Percentiles rank a stretch among this genome's conserved stretches.
phyloP scores from a whole-genome alignment of 768 basidiomycete genomes.

The Agrocybe praecox region DNA sequence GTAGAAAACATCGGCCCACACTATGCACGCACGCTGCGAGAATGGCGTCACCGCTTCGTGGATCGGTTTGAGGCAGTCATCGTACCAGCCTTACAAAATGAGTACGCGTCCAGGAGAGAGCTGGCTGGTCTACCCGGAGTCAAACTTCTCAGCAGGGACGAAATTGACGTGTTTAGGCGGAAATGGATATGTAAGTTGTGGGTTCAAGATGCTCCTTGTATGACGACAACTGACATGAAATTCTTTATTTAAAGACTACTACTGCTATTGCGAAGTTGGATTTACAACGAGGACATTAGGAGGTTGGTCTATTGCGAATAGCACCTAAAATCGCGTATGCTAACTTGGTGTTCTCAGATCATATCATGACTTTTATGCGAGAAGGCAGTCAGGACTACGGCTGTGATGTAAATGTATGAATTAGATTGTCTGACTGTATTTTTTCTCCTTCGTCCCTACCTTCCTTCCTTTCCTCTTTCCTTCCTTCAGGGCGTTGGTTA shows the following conservation, averaged over 20 bases:
- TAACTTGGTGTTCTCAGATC: slow-evolving; percentile 39
- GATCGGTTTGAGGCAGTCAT: slow-evolving; percentile 59
- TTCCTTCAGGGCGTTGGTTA: no score
- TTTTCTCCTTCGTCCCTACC: no score
- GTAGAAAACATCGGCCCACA: slow-evolving; percentile 75
- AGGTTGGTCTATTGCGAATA: slow-evolving; percentile 40
- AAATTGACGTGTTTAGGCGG: slow-evolving; percentile 73
- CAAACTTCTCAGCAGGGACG: slow-evolving; percentile 38
- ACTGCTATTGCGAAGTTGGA: slow-evolving; percentile 75
- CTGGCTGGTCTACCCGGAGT: slow-evolving; percentile 6
- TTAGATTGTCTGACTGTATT: no score
- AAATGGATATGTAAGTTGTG: slow-evolving; percentile 68
- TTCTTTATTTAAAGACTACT: slow-evolving; percentile 28
- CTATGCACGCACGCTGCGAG: slow-evolving; percentile 78
- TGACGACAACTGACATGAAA: no score
- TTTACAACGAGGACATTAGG: slow-evolving; percentile 68
- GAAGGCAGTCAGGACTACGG: slow-evolving; percentile 66
- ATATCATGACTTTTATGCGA: slow-evolving; percentile 65
- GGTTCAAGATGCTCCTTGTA: slow-evolving; percentile 11
- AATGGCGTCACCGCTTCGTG: slow-evolving; percentile 71
- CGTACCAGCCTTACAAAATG: slow-evolving; percentile 56
- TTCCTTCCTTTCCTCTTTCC: no score
- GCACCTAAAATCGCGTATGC: neutral
- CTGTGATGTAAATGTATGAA: slow-evolving; percentile 35
- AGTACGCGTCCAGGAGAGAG: slow-evolving; percentile 60